phyloP scores from a whole-genome alignment of 805 yeast species.

The Candida arabinofermentans region DNA sequence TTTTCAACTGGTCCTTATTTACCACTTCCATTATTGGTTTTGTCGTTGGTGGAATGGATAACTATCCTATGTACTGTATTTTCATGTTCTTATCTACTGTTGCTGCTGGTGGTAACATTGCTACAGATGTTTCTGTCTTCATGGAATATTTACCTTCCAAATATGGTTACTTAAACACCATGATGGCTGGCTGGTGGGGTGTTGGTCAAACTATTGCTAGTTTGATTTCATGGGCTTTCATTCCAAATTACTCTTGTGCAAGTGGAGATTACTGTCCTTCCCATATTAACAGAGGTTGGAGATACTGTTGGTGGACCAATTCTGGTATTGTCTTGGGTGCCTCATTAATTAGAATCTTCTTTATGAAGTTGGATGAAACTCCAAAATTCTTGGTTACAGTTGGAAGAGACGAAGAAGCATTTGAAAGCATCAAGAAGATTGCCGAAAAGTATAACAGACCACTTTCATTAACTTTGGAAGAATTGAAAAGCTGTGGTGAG shows the following conservation, averaged over 20 bases:
- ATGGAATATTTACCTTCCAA: constrained; percentile 50
- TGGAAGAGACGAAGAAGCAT: constrained; percentile 48
- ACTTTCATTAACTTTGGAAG: constrained; percentile 41
- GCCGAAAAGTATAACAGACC: constrained; percentile 43
- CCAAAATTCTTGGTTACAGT: constrained; percentile 52
- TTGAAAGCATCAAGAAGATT: constrained; percentile 38
- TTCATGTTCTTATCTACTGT: constrained; percentile 42
- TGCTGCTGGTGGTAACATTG: constrained; percentile 56
- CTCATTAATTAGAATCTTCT: constrained; percentile 44
- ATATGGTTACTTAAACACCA: constrained; percentile 48
- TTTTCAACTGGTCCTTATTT: constrained; percentile 47
- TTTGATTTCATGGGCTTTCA: constrained; percentile 52
- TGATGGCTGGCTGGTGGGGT: constrained; percentile 61
- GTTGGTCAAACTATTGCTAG: constrained; percentile 54
- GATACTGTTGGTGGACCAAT: constrained; percentile 52
- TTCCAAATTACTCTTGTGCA: constrained; percentile 47
- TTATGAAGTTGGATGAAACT: constrained; percentile 46
- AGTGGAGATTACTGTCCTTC: constrained; percentile 41
- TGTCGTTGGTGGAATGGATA: constrained; percentile 48
- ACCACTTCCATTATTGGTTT: constrained; percentile 49
- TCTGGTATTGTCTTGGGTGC: constrained; percentile 49
- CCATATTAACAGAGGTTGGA: constrained; percentile 53
- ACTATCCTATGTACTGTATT: constrained; percentile 46
- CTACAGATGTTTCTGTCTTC: constrained; percentile 49
- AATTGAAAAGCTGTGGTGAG: constrained; percentile 42